These are phyloP conservation scores for Neofusicoccum cordaticola DNA, from an alignment of 2,329 filamentous ascomycete genomes.

Conservation along the genomic window DNA sequence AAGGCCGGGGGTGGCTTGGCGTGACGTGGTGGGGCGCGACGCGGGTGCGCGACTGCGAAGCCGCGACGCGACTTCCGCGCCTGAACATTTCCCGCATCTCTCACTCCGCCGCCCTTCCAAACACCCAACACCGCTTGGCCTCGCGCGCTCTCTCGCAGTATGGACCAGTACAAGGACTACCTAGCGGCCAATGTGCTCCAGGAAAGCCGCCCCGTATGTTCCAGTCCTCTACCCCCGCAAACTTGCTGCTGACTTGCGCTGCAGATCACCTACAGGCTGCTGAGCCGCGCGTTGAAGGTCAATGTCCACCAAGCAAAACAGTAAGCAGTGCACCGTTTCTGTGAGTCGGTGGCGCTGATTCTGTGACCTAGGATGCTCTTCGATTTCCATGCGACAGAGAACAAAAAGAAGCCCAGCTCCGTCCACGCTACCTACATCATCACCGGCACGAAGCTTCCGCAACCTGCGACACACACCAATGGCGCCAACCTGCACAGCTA, in stretches of 20 bases:
- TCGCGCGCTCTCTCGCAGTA: slow-evolving; percentile 29
- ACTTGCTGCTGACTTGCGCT: background rate
- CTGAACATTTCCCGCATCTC: background rate
- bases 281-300: slow-evolving; percentile 79
- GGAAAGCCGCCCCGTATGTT: slow-evolving; percentile 67
- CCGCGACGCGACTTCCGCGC: slow-evolving; percentile 9
- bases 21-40: slow-evolving; percentile 15
- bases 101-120: background rate
- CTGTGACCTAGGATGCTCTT: slow-evolving; percentile 67
- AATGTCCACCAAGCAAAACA: slow-evolving; percentile 87
- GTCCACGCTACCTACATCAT: slow-evolving; percentile 93
- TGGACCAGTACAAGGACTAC: slow-evolving; percentile 63
- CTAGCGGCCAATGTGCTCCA: slow-evolving; percentile 73
- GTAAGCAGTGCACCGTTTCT: slow-evolving; percentile 49
- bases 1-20: background rate
- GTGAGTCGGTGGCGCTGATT: slow-evolving; percentile 22
- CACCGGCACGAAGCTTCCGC: slow-evolving; percentile 61
- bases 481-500: slow-evolving; percentile 52
- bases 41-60: background rate
- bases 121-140: background rate
- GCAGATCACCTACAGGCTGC: slow-evolving; percentile 80
- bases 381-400: slow-evolving; percentile 79
- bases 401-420: slow-evolving; percentile 67
- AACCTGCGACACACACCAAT: slow-evolving; percentile 19
- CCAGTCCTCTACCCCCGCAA: slow-evolving; percentile 27